Evolutionary conservation across 768 basidiomycete species (phyloP).

Genomic region (Leucocoprinus sp.): DNA sequence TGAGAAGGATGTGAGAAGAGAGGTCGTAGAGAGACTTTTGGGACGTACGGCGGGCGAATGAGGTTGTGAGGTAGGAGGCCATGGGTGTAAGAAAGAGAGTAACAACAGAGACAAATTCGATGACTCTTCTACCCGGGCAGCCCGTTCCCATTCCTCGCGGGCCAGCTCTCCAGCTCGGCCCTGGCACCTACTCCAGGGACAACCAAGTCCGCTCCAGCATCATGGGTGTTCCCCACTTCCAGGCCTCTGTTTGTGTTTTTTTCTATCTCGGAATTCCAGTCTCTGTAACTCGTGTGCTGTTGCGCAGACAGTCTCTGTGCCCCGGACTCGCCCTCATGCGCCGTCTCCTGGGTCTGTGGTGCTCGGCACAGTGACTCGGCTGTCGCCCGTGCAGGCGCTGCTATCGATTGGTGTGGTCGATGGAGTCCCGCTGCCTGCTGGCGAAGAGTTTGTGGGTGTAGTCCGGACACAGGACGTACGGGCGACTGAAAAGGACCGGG

Average conservation of each 20-base stretch:
- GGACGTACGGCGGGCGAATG: slow-evolving; percentile 56
- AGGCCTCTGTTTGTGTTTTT: slow-evolving; percentile 57
- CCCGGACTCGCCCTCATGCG: slow-evolving; percentile 62
- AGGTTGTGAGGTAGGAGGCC: slow-evolving; percentile 57
- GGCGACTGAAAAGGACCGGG: slow-evolving; percentile 83
- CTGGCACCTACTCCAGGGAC: slow-evolving; percentile 60
- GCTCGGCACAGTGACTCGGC: slow-evolving; percentile 73
- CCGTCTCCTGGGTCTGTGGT: slow-evolving; percentile 70
- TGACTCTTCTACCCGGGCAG: slow-evolving; percentile 66
- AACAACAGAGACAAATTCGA: slow-evolving; percentile 16
- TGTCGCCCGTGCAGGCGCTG: slow-evolving; percentile 78
- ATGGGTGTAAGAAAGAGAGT: slow-evolving; percentile 28
- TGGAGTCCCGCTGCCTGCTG: slow-evolving; percentile 68
- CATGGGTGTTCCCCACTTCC: slow-evolving; percentile 50
- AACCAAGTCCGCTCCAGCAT: slow-evolving; percentile 62
- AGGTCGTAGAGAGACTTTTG: not conserved
- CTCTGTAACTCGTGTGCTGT: slow-evolving; percentile 17
- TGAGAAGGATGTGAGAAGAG: slow-evolving; percentile 22
- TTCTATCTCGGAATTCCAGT: slow-evolving; percentile 15
- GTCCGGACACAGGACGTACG: slow-evolving; percentile 85
- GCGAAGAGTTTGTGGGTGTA: slow-evolving; percentile 86
- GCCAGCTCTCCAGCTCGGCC: slow-evolving; percentile 49
- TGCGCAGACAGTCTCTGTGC: slow-evolving; percentile 51
- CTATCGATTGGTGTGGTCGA: slow-evolving; percentile 84
- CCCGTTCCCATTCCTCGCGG: slow-evolving; percentile 47